Conservation (phyloP, 768 basidiomycete species). For the Phlebiopsis gigantea region DNA sequence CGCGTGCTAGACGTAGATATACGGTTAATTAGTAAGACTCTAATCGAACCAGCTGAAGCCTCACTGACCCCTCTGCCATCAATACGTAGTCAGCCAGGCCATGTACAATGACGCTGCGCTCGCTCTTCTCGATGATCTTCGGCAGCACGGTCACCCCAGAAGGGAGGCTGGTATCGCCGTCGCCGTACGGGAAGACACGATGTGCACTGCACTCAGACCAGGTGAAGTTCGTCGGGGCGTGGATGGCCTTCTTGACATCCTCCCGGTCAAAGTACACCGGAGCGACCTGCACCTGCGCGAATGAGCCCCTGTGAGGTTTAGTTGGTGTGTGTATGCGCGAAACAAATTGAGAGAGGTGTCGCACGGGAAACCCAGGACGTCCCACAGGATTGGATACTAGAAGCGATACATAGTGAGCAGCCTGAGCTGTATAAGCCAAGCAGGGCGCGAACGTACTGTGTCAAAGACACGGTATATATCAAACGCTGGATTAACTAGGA, state of each 20-base stretch:
- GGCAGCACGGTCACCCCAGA: constrained; percentile 63
- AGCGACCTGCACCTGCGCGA: constrained; percentile 37
- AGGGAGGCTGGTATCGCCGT: constrained; percentile 56
- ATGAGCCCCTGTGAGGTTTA: constrained; percentile 41
- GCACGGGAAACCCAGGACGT: constrained; percentile 78
- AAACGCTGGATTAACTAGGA: constrained; percentile 68
- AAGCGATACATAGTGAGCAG: neutral
- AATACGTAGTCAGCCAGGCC: constrained; percentile 70
- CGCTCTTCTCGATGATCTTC: constrained; percentile 70
- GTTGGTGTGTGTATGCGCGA: neutral
- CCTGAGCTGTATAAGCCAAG: neutral
- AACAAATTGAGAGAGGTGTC: constrained; percentile 14
- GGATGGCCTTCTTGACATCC: constrained; percentile 68
- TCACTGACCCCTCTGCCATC: constrained; percentile 64
- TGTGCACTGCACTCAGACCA: constrained; percentile 63
- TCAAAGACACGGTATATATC: constrained; percentile 76
- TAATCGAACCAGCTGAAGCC: neutral
- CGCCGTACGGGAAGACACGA: constrained; percentile 47
- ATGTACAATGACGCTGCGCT: constrained; percentile 63
- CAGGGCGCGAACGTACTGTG: constrained; percentile 32
- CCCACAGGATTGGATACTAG: constrained; percentile 64
- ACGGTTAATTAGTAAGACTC: constrained; percentile 1
- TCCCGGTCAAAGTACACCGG: constrained; percentile 67
- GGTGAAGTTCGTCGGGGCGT: constrained; percentile 54
- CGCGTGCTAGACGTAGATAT: constrained; percentile 23